Evolutionary conservation across 176 grass and related monocot species (phyloP).

Genomic region (Hordeum marinum): DNA sequence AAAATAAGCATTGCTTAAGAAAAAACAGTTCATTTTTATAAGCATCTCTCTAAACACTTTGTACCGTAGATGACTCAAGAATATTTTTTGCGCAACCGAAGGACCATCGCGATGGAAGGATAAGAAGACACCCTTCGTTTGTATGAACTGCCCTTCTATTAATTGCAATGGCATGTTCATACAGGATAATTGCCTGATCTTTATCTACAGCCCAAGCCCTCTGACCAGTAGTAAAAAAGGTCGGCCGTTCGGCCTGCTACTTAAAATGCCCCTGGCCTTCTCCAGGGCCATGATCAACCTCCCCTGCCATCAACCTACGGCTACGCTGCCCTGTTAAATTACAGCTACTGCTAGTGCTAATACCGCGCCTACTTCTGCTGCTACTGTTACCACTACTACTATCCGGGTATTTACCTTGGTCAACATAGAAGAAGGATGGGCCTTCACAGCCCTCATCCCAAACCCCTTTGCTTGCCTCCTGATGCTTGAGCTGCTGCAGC

Average conservation of each 20-base stretch:
- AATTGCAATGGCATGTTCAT: constrained; percentile 38
- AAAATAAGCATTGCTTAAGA: no score
- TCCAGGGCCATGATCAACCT: constrained; percentile 30
- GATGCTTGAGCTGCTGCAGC: not conserved
- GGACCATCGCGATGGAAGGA: not conserved
- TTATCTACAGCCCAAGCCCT: constrained; percentile 58
- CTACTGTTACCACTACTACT: not conserved
- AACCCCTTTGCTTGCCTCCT: not conserved
- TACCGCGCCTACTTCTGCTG: not conserved
- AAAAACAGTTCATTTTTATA: no score
- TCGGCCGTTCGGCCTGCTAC: constrained; percentile 27
- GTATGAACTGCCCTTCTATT: constrained; percentile 15
- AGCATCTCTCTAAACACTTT: no score
- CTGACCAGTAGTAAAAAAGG: constrained; percentile 45
- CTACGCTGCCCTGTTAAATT: constrained; percentile 39
- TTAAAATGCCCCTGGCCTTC: constrained; percentile 17
- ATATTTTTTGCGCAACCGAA: not conserved
- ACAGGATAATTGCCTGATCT: constrained; percentile 30
- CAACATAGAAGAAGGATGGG: constrained; percentile 37
- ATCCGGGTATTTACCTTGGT: constrained; percentile 37
- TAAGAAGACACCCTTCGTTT: not conserved
- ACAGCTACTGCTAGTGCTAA: constrained; percentile 10
- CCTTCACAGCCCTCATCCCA: not conserved
- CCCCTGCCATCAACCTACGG: constrained; percentile 25
- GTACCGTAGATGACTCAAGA: no score